These are phyloP conservation scores for Aureoboletus auriporus DNA, from an alignment of 768 basidiomycete genomes.

Conservation along the genomic window DNA sequence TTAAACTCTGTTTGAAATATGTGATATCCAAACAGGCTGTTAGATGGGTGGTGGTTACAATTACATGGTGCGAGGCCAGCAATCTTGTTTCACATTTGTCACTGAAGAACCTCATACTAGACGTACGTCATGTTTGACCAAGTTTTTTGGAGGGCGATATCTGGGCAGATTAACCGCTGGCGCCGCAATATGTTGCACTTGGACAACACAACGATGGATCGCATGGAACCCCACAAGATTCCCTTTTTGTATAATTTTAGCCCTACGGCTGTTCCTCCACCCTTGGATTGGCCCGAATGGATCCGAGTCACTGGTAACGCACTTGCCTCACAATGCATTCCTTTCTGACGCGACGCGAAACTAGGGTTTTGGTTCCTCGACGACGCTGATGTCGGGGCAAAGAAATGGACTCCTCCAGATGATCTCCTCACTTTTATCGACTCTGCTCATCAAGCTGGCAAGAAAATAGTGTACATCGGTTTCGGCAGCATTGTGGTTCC, in stretches of 20 bases:
- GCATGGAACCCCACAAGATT: constrained; percentile 95
- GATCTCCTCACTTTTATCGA: constrained; percentile 83
- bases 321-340: constrained; percentile 2
- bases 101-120: constrained; percentile 33
- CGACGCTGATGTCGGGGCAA: constrained; percentile 82
- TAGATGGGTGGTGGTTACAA: constrained; percentile 97
- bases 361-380: constrained; percentile 97
- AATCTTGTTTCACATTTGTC: neutral
- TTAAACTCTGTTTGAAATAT: neutral
- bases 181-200: constrained; percentile 73
- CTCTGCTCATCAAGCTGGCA: constrained; percentile 63
- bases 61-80: constrained; percentile 76
- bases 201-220: constrained; percentile 82
- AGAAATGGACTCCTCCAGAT: constrained; percentile 85
- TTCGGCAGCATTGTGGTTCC: constrained; percentile 97
- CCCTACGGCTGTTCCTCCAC: constrained; percentile 84
- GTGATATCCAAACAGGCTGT: constrained; percentile 13
- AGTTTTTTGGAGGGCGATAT: constrained; percentile 93
- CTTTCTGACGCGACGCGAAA: constrained; percentile 8
- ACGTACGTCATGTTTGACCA: constrained; percentile 97
- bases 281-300: constrained; percentile 99
- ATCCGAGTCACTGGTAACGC: constrained; percentile 81
- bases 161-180: constrained; percentile 95
- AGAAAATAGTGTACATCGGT: constrained; percentile 96
- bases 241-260: constrained; percentile 99